Conservation (phyloP, 73 alveolate genomes). For the Uronychia setigera region DNA sequence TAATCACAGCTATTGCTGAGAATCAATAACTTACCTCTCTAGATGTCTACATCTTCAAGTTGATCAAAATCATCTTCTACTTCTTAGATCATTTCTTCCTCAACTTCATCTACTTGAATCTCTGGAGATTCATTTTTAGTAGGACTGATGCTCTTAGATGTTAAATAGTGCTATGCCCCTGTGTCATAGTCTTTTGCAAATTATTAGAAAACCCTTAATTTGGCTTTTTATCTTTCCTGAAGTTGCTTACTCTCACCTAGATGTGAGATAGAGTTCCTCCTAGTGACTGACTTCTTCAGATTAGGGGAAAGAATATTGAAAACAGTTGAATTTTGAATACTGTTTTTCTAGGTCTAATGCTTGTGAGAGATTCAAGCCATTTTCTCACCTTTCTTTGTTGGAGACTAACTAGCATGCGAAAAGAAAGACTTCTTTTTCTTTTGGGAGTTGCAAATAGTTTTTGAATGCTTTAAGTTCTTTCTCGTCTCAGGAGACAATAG, state of each 20-base stretch:
- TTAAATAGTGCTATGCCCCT: neutral
- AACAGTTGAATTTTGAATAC: neutral
- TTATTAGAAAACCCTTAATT: neutral
- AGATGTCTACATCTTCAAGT: conserved; percentile 2
- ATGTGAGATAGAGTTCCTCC: neutral
- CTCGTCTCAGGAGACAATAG: neutral
- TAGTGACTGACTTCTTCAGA: neutral
- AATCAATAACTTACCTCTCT: conserved; percentile 13
- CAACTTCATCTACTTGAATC: neutral
- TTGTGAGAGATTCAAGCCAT: no score
- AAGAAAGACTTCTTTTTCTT: no score
- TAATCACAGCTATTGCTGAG: conserved; percentile 11
- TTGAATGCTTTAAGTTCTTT: neutral
- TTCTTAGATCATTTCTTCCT: neutral
- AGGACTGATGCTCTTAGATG: neutral
- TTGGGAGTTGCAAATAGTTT: neutral
- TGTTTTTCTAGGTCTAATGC: neutral
- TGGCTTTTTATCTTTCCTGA: neutral
- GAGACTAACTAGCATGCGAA: no score
- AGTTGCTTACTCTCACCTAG: neutral
- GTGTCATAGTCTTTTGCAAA: neutral
- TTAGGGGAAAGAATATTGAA: neutral
- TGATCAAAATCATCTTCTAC: neutral
- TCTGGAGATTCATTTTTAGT: neutral
- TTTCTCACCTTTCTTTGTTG: no score